Evolutionary conservation across 2,329 filamentous ascomycete genomes (phyloP).

Genomic region (Colletotrichum lentis): DNA sequence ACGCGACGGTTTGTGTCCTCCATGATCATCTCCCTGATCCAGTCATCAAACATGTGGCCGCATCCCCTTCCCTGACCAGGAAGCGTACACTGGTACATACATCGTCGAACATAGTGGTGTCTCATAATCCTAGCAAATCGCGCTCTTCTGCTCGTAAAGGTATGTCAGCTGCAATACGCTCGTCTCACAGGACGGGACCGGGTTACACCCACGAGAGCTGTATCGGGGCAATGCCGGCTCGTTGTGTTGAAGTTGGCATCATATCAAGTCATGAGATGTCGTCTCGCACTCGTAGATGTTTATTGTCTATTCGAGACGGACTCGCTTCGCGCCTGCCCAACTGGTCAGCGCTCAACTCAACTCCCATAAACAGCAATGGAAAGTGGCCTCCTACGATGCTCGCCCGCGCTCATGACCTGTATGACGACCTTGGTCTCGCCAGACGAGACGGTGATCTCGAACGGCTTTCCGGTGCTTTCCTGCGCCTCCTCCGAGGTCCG

Average conservation of each 20-base stretch:
- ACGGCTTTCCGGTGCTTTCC: neutral
- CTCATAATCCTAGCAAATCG: neutral
- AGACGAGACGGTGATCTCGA: neutral
- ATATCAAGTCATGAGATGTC: too few relatives aligned
- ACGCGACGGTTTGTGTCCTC: neutral
- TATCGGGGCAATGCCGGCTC: neutral
- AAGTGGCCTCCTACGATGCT: neutral
- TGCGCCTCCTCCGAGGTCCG: neutral
- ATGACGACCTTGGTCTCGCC: neutral
- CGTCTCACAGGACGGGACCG: neutral
- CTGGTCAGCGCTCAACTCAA: too few relatives aligned
- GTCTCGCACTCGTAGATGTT: neutral
- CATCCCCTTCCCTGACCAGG: fast-evolving
- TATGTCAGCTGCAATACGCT: neutral
- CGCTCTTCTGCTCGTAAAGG: neutral
- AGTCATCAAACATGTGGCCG: neutral
- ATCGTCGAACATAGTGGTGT: neutral
- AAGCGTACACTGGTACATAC: too few relatives aligned
- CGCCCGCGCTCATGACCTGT: neutral
- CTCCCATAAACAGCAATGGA: too few relatives aligned
- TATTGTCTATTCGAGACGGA: neutral
- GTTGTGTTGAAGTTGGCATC: too few relatives aligned
- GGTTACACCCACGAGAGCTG: neutral
- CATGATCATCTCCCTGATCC: neutral
- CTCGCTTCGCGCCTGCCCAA: neutral